These are phyloP conservation scores for Phytophthora podocarpi DNA, from an alignment of 352 stramenopile genomes.

Conservation along the genomic window DNA sequence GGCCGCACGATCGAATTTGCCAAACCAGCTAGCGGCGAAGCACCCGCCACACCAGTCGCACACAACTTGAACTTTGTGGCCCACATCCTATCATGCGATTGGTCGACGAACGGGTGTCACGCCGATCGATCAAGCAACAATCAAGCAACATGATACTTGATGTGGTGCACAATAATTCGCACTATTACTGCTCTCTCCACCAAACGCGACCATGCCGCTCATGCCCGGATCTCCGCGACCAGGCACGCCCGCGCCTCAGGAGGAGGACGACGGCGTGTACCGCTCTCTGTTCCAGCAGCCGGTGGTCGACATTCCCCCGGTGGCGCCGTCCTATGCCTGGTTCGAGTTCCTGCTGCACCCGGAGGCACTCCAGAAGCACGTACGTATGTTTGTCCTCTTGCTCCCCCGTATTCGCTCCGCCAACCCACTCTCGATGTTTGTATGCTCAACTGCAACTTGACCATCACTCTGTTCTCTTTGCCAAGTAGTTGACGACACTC, in stretches of 20 bases:
- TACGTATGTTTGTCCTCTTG: slow-evolving; percentile 30
- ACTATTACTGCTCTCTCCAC: not conserved
- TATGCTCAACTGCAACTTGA: slow-evolving; percentile 11
- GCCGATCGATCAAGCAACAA: no score
- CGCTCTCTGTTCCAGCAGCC: slow-evolving; percentile 87
- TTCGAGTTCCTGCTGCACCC: slow-evolving; percentile 88
- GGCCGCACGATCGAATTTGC: slow-evolving; percentile 26
- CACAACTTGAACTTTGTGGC: slow-evolving; percentile 34
- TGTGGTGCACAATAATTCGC: slow-evolving; percentile 6
- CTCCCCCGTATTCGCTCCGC: not conserved
- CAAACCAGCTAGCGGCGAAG: slow-evolving; percentile 14
- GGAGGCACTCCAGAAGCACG: slow-evolving; percentile 72
- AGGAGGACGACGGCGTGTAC: slow-evolving; percentile 77
- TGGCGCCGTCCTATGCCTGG: slow-evolving; percentile 76
- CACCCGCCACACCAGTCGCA: slow-evolving; percentile 21
- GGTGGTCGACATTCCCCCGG: slow-evolving; percentile 69
- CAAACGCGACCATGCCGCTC: slow-evolving; percentile 39
- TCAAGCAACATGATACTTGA: not conserved
- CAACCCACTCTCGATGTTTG: not conserved
- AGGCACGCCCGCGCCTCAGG: slow-evolving; percentile 37
- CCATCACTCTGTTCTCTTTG: not conserved
- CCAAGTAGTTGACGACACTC: slow-evolving; percentile 52
- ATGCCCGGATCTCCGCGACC: slow-evolving; percentile 73
- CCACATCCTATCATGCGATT: slow-evolving; percentile 15
- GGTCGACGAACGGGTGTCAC: no score